Evolutionary conservation across 2,329 filamentous ascomycete species (phyloP).

Genomic region (Neodidymelliopsis sp.): DNA sequence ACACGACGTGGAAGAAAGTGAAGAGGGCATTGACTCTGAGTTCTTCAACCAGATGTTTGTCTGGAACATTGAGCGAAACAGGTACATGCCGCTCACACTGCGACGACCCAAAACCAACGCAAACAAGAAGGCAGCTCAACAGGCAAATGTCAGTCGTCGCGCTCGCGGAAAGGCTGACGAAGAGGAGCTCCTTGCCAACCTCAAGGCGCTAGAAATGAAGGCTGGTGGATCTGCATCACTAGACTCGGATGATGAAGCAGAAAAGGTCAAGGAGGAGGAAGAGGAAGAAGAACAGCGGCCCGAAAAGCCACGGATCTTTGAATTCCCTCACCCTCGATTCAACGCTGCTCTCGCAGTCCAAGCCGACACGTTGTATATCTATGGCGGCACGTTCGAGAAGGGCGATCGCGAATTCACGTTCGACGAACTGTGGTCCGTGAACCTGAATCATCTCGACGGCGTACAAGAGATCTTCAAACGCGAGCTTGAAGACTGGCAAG

Average conservation of each 20-base stretch:
- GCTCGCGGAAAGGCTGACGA: constrained; percentile 89
- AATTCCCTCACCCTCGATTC: constrained; percentile 89
- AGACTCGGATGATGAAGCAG: constrained; percentile 41
- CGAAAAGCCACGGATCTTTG: constrained; percentile 69
- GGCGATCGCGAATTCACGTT: constrained; percentile 95
- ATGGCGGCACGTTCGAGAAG: constrained; percentile 94
- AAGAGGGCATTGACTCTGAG: constrained; percentile 95
- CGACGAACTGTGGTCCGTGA: constrained; percentile 91
- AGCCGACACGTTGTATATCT: constrained; percentile 91
- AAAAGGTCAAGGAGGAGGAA: constrained; percentile 41
- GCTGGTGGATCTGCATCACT: constrained; percentile 62
- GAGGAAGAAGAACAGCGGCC: constrained; percentile 62
- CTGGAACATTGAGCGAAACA: constrained; percentile 94
- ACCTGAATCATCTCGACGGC: constrained; percentile 93
- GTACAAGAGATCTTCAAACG: constrained; percentile 90
- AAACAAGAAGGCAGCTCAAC: constrained; percentile 62
- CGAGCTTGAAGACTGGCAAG: constrained; percentile 85
- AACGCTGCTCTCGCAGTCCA: constrained; percentile 91
- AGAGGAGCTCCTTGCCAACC: constrained; percentile 84
- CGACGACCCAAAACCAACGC: constrained; percentile 75
- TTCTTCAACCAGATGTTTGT: constrained; percentile 94
- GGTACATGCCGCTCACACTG: constrained; percentile 85
- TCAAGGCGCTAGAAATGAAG: constrained; percentile 84
- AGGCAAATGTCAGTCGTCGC: constrained; percentile 53
- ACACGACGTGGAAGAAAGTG: constrained; percentile 87